Base-by-base conservation (phyloP, 176 grass and related monocot species). In the Canna indica region DNA sequence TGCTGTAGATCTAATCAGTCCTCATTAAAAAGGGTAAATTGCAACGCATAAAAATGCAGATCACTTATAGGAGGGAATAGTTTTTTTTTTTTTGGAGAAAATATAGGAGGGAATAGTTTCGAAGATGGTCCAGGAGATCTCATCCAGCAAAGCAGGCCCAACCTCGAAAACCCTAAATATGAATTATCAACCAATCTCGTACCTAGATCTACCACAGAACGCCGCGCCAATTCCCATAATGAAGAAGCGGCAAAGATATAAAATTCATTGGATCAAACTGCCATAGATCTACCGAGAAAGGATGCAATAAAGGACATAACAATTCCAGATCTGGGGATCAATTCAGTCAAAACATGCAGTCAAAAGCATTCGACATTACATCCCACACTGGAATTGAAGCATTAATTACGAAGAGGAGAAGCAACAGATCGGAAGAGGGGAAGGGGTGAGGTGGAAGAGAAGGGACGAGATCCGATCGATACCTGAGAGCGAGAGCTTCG, bases 401-500 rank as follows among this genome's bases (percentile, higher is more conserved):
- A 58, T n/a, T 11, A 4, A 38, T 36, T 38, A 66, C 18, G 7
- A 66, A 9, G 34, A 38, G 63, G 32, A 25, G 2, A n/a, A 28
- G 29, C 34, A 66, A n/a, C 63, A 22, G 35, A 66, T 66, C 34
- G 63, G 63, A 66, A 38, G 33, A 66, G 18, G 34, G 17, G 29
- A 36, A 3, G 33, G 4, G 33, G 8, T 14, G 18, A 11, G 22
- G 34, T 31, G 27, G 58, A 22, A 59, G 27, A 56, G 47, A 28
- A 59, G 7, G 0, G 9, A 39, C 18, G 63, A 66, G 35, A 66
- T 66, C 63, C 34, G 34, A 22, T 66, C 34, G 34, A 22, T 66
- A 66, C 63, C 63, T 66, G 34, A 15, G 20, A 24, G 20, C 7
- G 63, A 66, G 63, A 66, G 63, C 35, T 25, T 66, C 63, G 22